These are phyloP conservation scores for Fraxinus sp. DNA, from an alignment of 305 asterid species.

Conservation along the genomic window DNA sequence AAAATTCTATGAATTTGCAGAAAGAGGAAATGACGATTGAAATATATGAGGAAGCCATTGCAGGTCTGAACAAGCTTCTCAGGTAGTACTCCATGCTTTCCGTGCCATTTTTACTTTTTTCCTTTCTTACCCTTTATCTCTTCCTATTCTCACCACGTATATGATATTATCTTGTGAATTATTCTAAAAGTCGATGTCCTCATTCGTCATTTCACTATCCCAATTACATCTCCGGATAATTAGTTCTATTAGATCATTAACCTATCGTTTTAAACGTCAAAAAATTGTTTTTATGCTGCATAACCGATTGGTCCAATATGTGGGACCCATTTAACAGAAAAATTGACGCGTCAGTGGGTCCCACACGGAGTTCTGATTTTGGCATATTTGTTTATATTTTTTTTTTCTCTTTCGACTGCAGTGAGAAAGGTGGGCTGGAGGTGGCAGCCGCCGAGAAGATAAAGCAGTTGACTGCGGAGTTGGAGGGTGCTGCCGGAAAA, in stretches of 20 bases:
- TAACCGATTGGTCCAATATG: not conserved
- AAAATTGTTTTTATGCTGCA: not conserved
- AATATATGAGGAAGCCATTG: constrained; percentile 75
- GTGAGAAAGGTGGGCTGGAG: constrained; percentile 65
- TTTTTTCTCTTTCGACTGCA: constrained; percentile 19
- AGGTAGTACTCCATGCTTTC: constrained; percentile 37
- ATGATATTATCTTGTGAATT: not conserved
- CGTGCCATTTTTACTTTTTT: not conserved
- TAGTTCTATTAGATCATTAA: constrained; percentile 4
- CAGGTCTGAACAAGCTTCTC: constrained; percentile 71
- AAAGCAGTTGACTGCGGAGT: constrained; percentile 57
- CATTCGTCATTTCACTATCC: constrained; percentile 32
- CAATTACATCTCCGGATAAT: not conserved
- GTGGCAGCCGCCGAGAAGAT: constrained; percentile 64
- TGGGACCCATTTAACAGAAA: constrained; percentile 22
- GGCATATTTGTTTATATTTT: not conserved
- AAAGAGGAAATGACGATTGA: constrained; percentile 60
- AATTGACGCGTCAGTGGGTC: constrained; percentile 10
- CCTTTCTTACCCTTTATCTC: constrained; percentile 21
- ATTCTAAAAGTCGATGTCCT: constrained; percentile 11
- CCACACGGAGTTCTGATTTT: constrained; percentile 19
- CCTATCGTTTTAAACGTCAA: constrained; percentile 23
- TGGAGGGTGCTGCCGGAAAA: constrained; percentile 35
- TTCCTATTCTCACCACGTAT: constrained; percentile 21
- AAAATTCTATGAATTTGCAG: constrained; percentile 38